Conservation (phyloP, 2,329 filamentous ascomycete species). For the Ophiostoma tasmaniense region DNA sequence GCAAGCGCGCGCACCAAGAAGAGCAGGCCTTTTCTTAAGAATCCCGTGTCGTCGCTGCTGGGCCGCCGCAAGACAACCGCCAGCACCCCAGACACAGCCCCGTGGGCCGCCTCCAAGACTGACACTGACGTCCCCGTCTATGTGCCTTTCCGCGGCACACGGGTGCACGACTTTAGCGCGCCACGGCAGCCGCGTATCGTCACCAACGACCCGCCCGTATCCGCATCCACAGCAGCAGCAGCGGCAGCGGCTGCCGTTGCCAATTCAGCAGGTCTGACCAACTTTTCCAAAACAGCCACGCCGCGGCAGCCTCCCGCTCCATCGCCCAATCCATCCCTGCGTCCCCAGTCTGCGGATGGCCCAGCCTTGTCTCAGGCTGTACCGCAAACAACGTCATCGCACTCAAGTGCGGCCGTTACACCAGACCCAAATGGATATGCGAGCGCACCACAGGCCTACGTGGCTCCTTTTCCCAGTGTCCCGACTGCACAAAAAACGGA, state of each 20-base stretch:
- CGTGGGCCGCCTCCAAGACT: constrained; percentile 33
- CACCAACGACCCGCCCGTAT: constrained; percentile 23
- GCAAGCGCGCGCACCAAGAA: constrained; percentile 44
- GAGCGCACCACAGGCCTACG: constrained; percentile 6
- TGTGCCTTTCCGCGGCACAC: constrained; percentile 56
- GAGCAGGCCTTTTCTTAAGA: constrained; percentile 49
- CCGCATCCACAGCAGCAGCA: constrained; percentile 12
- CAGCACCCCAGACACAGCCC: constrained; percentile 35
- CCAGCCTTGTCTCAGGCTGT: constrained; percentile 12
- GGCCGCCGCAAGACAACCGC: constrained; percentile 49
- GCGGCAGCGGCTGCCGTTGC: constrained; percentile 12
- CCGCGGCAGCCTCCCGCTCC: neutral
- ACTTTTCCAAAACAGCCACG: neutral
- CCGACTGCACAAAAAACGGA: neutral
- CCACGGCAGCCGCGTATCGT: constrained; percentile 41
- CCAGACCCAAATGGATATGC: constrained; percentile 9
- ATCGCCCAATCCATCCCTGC: neutral
- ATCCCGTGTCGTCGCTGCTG: constrained; percentile 51
- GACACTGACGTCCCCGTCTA: constrained; percentile 40
- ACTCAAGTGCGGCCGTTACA: constrained; percentile 9
- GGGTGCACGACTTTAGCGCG: constrained; percentile 58
- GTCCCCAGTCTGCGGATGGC: neutral
- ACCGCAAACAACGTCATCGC: constrained; percentile 6
- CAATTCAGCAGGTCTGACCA: neutral
- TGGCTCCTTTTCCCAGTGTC: neutral